Conservation (phyloP, 495 filamentous ascomycete genomes). For the Rostrohypoxylon terebratum region DNA sequence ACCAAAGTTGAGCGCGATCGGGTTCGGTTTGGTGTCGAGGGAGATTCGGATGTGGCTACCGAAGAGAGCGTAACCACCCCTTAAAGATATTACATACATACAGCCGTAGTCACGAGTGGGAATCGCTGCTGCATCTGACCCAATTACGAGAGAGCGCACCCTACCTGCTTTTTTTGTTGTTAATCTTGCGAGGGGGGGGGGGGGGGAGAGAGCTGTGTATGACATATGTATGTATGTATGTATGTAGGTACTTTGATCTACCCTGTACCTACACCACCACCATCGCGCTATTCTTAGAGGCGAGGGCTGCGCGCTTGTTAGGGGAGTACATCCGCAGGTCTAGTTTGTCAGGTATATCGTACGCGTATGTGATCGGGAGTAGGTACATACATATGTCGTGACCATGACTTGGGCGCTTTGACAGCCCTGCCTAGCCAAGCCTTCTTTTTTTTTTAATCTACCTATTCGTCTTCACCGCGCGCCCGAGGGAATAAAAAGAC, state of each 20-base stretch:
- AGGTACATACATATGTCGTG: not conserved
- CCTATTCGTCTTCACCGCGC: not conserved
- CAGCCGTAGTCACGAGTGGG: conserved; percentile 3
- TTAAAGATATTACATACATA: conserved; percentile 8
- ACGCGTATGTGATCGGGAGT: not conserved
- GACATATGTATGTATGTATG: too few species aligned
- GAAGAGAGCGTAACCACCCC: conserved; percentile 20
- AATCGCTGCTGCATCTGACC: conserved; percentile 15
- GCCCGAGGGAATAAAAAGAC: conserved; percentile 10
- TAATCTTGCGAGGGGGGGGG: not conserved
- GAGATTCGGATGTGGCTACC: conserved; percentile 36
- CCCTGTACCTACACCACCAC: not conserved
- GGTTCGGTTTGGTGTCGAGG: conserved; percentile 2
- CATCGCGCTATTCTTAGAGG: conserved; percentile 10
- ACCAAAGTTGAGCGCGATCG: not conserved
- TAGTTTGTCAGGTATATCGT: not conserved
- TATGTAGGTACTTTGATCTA: not conserved
- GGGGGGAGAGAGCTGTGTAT: not conserved
- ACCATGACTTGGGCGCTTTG: too few species aligned
- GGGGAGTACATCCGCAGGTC: not conserved
- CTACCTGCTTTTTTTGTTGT: not conserved
- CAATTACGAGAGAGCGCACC: not conserved
- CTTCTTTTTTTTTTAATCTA: not conserved
- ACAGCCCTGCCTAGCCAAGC: not conserved
- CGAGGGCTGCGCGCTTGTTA: not conserved